Base-by-base conservation (phyloP, 192 early-diverging fungal genomes). In the Backusella tuberculispora region DNA sequence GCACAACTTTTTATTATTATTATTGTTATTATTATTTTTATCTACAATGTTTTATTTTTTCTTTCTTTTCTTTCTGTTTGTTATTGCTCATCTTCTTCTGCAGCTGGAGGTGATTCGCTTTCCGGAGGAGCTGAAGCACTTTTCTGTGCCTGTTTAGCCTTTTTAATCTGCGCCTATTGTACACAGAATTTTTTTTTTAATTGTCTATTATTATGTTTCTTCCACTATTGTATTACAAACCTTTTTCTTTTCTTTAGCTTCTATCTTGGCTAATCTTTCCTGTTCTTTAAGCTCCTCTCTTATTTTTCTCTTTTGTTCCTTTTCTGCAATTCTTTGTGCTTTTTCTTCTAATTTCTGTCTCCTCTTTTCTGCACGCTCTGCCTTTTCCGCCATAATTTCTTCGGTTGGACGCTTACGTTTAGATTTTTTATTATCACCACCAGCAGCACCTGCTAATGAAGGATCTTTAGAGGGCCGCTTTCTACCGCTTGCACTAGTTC, bases 281-380 rank as follows among this genome's bases (percentile, higher is more conserved):
- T 82, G 81, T 38, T 86, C 85, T 53, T 84, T 79, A 41, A 73
- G 67, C 46, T 88, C 86, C 38, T 88, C 84, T 42, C 74, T 67
- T 29, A 71, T 37, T n/a, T 68, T 66, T 56, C 81, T 84, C 46
- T 85, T 83, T 45, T 77, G 74, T n/a, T 85, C 86, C 29, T 82
- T 80, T 47, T 87, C 83, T 5, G 84, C 84, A 24, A 83, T 69
- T 41, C 80, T 82, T 44, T 76, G 78, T 3, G 82, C 84, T 38
- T 83, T 83, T 43, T 76, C 74, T 48, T 89, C 88, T 65, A 81
- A 72, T 69, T 88, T 89, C 40, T 78, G 80, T 40, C 86, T 85
- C 72, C 78, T 76, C 66, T 88, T 86, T 48, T 81, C 79, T 13
- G 76, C 80, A 29, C 82, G 77, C 4, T 84, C 87, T 5, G 78